phyloP scores from a whole-genome alignment of 768 basidiomycete species.

The Trametopsis cervina region DNA sequence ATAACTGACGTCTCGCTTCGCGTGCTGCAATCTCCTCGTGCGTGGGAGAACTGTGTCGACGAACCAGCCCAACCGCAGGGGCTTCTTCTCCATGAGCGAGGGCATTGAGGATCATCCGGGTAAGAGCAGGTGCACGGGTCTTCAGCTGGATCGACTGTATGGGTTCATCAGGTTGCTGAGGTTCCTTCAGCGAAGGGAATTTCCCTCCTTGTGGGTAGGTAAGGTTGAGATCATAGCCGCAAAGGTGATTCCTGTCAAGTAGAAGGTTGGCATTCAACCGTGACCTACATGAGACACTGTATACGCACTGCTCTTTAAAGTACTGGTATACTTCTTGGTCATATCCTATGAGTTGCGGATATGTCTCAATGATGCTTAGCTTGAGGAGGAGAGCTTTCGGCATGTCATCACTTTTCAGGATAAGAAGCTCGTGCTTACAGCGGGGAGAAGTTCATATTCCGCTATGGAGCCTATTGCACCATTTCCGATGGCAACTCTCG shows the following conservation, averaged over 20 bases:
- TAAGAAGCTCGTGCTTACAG: constrained; percentile 28
- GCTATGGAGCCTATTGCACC: constrained; percentile 43
- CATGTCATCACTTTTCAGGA: not conserved
- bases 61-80: not conserved
- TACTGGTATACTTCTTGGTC: constrained; percentile 57
- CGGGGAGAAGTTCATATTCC: constrained; percentile 43
- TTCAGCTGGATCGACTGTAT: not conserved
- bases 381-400: constrained; percentile 15
- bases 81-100: not conserved
- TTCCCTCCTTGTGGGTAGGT: constrained; percentile 56
- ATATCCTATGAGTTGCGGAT: constrained; percentile 68
- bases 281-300: not conserved
- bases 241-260: constrained; percentile 44
- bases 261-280: not conserved
- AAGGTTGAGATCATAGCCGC: constrained; percentile 57
- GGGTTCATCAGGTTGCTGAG: constrained; percentile 1
- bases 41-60: not conserved
- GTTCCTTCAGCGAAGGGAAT: constrained; percentile 32
- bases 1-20: constrained; percentile 1
- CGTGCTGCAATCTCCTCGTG: not conserved
- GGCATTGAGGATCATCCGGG: constrained; percentile 7
- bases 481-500: constrained; percentile 64
- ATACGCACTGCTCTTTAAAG: constrained; percentile 56
- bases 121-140: constrained; percentile 1
- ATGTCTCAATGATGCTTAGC: constrained; percentile 58